Evolutionary conservation across 1,284 basidiomycete genomes (phyloP).

Genomic region (Schizophyllum commune): DNA sequence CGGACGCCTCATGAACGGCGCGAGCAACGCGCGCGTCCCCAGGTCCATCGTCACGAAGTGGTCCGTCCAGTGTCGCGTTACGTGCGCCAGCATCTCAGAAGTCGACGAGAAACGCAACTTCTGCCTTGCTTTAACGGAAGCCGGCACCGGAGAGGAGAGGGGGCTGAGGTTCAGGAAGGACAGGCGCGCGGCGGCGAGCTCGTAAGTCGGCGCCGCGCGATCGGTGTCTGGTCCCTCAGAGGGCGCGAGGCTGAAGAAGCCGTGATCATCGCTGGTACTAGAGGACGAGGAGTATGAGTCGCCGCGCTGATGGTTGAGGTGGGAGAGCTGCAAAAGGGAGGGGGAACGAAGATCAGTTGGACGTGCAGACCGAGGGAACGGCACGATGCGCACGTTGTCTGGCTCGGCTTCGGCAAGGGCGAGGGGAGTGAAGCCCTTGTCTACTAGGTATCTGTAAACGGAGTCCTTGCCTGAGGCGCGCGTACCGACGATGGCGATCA

Average conservation of each 20-base stretch:
- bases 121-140: conserved; percentile 1
- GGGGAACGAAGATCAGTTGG: conserved; percentile 6
- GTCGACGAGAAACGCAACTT: conserved; percentile 40
- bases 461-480: conserved; percentile 76
- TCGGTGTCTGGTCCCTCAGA: not conserved
- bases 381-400: not conserved
- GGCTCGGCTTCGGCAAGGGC: conserved; percentile 17
- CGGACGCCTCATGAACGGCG: conserved; percentile 77
- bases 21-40: conserved; percentile 48
- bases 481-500: conserved; percentile 86
- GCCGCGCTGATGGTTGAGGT: conserved; percentile 1
- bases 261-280: not conserved
- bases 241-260: not conserved
- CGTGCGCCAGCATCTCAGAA: conserved; percentile 60
- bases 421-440: conserved; percentile 46
- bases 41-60: conserved; percentile 82
- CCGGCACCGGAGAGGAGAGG: conserved; percentile 10
- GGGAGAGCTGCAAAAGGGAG: conserved; percentile 4
- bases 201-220: not conserved
- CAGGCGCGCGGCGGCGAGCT: conserved; percentile 15
- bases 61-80: conserved; percentile 77
- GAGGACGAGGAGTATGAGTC: not conserved
- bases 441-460: conserved; percentile 67
- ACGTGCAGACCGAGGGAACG: not conserved
- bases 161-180: conserved; percentile 19